These are phyloP conservation scores for Cryptococcus sp. DNA, from an alignment of 1,284 basidiomycete genomes.

Conservation along the genomic window DNA sequence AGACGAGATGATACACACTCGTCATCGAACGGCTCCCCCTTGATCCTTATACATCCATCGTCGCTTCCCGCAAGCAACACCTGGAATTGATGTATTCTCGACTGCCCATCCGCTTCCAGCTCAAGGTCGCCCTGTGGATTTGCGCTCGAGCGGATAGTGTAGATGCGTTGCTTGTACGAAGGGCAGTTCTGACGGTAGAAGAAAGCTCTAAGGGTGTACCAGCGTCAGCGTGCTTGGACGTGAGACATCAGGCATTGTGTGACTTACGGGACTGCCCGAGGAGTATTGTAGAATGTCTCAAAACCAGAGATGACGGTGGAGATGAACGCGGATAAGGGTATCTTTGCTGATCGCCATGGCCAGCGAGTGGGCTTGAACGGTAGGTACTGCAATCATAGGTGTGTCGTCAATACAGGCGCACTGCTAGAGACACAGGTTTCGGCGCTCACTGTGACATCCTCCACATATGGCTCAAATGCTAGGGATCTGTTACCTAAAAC, in stretches of 20 bases:
- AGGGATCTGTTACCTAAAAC: constrained; percentile 42
- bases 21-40: constrained; percentile 47
- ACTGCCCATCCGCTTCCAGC: constrained; percentile 31
- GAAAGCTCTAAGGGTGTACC: constrained; percentile 18
- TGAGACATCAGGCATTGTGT: not conserved
- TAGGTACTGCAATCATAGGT: constrained; percentile 18
- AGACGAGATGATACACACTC: constrained; percentile 31
- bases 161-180: constrained; percentile 19
- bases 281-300: constrained; percentile 38
- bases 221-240: not conserved
- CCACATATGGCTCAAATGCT: constrained; percentile 46
- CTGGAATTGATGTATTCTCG: constrained; percentile 37
- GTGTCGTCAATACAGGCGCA: too few species aligned
- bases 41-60: constrained; percentile 42
- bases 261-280: constrained; percentile 47
- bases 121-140: constrained; percentile 35
- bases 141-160: constrained; percentile 25
- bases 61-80: constrained; percentile 33
- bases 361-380: constrained; percentile 32
- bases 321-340: constrained; percentile 48
- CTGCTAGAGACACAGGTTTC: not conserved
- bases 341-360: constrained; percentile 44
- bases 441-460: constrained; percentile 38
- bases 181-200: constrained; percentile 35
- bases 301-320: constrained; percentile 45